Evolutionary conservation across 192 early-diverging fungal species (phyloP).

Genomic region (Chytriomyces confervae): DNA sequence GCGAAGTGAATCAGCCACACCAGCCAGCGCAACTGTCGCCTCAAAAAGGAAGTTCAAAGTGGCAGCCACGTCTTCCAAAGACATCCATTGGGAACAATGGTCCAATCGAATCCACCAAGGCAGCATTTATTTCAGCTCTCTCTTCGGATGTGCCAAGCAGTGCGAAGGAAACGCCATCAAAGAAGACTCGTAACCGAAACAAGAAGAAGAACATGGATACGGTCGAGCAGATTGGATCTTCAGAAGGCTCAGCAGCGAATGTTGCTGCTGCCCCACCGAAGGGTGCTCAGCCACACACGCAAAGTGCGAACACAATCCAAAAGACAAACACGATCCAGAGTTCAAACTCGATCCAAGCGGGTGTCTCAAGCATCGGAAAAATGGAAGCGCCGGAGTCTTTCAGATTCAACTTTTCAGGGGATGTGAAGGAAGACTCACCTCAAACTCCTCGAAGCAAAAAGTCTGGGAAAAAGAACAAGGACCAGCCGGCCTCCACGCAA

Average conservation of each 20-base stretch:
- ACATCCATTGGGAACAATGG: not conserved
- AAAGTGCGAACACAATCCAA: too few species aligned
- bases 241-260: not conserved
- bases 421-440: not conserved
- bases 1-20: not conserved
- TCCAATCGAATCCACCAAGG: not conserved
- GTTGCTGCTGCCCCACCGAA: not conserved
- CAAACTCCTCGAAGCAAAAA: not conserved
- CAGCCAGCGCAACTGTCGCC: not conserved
- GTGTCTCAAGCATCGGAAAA: too few species aligned
- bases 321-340: too few species aligned
- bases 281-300: not conserved
- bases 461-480: not conserved
- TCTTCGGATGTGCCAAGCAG: not conserved
- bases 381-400: not conserved
- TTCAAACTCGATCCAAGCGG: too few species aligned
- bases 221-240: not conserved
- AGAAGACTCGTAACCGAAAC: not conserved
- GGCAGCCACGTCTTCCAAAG: not conserved
- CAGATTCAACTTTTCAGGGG: not conserved
- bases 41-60: not conserved
- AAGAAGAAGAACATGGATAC: conserved; percentile 2
- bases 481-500: not conserved
- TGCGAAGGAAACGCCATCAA: not conserved
- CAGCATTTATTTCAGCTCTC: not conserved